Evolutionary conservation across 306 rosid species (phyloP), one percentile per base, ranked within the genome.

Genomic region (Cicer pinnatifidum): DNA sequence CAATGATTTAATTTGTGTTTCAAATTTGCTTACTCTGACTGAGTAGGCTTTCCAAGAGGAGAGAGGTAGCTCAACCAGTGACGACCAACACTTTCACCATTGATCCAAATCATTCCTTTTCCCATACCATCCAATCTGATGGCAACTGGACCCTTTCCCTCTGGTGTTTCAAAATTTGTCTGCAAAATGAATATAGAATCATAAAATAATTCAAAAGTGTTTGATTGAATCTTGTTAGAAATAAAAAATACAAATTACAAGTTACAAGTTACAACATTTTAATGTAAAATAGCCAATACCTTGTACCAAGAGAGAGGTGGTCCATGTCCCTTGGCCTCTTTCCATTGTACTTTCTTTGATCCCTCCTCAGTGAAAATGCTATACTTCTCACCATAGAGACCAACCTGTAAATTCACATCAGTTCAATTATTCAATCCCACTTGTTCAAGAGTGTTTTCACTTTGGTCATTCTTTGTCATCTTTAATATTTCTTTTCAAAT

Each of bases 61-160:
- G 93, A 83, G 67, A 88, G 89, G 76, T 75, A 91, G 41, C 85
- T 83, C 87, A 87, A 73, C 97, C 99, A 95, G 61, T 95, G 69
- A 10, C 97, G 96, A 47, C 97, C 97, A 46, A 95, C 78, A 86
- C 80, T 82, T 38, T 71, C 16, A 13, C 93, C 99, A 44, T 95
- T 95, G 5, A 95, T 74, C 96, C 93, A 95, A 66, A 95, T 1
- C 88, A 88, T 82, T 79, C 99, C 99, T 81, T 91, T 95, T 1
- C 90, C 91, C 99, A 88, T 95, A 19, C 86, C 88, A 8, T 9
- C 53, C 99, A 90, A 88, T 39, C 75, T 72, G 37, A 95, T 77
- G 33, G 93, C 96, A 58, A 92, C 84, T 1, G 99, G 97, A 11
- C 76, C 83, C 5, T 0, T 75, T 53, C 97, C 99, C 74, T 81